Conservation (phyloP, 2,329 filamentous ascomycete species). For the Bipolaris bicolor region DNA sequence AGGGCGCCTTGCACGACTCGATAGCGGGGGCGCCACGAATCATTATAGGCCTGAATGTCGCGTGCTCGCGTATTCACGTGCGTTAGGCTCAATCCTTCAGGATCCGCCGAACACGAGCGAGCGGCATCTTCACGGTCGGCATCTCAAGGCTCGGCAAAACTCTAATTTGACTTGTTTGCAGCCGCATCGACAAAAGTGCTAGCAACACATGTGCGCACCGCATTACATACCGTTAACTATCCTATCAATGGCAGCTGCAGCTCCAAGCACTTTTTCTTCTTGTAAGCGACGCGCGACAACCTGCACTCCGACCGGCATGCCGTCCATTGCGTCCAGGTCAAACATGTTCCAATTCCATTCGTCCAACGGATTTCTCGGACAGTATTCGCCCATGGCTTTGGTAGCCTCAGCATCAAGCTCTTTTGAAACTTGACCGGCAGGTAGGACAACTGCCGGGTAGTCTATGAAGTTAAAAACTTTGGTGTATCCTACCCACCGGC, state of each 20-base stretch:
- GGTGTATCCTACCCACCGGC: constrained; percentile 63
- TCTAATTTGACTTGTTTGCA: not conserved
- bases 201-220: not conserved
- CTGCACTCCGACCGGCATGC: constrained; percentile 48
- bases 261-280: constrained; percentile 49
- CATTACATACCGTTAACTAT: constrained; percentile 6
- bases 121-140: not conserved
- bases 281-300: constrained; percentile 45
- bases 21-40: constrained; percentile 21
- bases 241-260: constrained; percentile 39
- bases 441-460: constrained; percentile 64
- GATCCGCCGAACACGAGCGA: not conserved
- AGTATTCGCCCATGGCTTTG: constrained; percentile 43
- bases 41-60: constrained; percentile 13
- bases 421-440: constrained; percentile 57
- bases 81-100: not conserved
- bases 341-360: constrained; percentile 58
- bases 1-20: constrained; percentile 1
- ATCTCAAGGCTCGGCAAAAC: not conserved
- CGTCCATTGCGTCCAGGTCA: constrained; percentile 42
- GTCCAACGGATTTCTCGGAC: constrained; percentile 59
- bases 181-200: not conserved
- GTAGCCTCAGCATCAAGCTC: constrained; percentile 47
- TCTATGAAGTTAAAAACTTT: constrained; percentile 69
- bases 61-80: constrained; percentile 13